Percentiles rank a stretch among this genome's conserved stretches.
These are phyloP conservation scores for Omphalotus olearius DNA, from an alignment of 1,284 basidiomycete genomes.

Conservation along the genomic window DNA sequence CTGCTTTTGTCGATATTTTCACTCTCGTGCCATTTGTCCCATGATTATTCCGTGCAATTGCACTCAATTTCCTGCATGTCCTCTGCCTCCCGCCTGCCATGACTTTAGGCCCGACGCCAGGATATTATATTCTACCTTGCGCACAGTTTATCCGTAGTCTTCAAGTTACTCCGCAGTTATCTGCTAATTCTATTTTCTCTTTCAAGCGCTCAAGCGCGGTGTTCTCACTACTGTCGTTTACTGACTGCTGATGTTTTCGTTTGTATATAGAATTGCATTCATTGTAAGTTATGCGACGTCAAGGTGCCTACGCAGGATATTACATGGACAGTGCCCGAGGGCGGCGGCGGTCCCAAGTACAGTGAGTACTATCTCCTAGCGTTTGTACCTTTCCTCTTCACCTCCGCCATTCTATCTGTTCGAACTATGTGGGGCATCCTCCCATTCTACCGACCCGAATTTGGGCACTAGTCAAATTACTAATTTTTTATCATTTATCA, in stretches of 20 bases:
- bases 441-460: too few relatives aligned
- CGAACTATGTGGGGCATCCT: too few relatives aligned
- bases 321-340: slow-evolving; percentile 92
- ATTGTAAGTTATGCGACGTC: slow-evolving; percentile 93
- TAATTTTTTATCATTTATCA: too few relatives aligned
- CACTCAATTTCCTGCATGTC: background rate
- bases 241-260: background rate
- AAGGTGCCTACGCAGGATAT: slow-evolving; percentile 94
- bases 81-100: background rate
- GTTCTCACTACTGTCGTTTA: background rate
- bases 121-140: background rate
- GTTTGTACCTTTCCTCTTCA: background rate
- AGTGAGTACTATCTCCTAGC: slow-evolving; percentile 45
- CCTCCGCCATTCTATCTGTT: too few relatives aligned
- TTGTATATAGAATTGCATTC: slow-evolving; percentile 69
- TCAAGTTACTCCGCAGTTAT: too few relatives aligned
- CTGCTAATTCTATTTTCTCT: background rate
- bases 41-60: background rate
- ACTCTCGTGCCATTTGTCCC: background rate
- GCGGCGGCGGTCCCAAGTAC: slow-evolving; percentile 92
- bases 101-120: background rate
- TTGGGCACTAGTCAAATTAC: too few relatives aligned
- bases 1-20: background rate
- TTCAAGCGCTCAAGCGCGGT: background rate
- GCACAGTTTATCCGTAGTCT: background rate